phyloP scores from a whole-genome alignment of 1,139 yeast genomes.

The Pichia sp. region DNA sequence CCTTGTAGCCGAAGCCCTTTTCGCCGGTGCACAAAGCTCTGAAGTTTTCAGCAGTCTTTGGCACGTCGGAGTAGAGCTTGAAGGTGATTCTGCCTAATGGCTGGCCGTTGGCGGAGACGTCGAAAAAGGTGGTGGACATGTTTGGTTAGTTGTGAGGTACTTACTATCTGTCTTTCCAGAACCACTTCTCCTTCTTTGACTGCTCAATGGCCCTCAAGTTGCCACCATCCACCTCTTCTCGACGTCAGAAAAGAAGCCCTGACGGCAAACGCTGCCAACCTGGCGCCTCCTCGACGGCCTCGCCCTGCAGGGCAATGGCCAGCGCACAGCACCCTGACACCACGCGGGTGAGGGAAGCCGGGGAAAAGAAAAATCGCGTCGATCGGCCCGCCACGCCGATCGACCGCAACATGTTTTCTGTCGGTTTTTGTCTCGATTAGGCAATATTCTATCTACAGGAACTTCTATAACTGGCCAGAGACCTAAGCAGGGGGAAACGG shows the following conservation, averaged over 20 bases:
- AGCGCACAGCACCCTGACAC: no score
- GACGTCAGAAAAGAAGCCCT: neutral
- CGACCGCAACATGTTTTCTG: neutral
- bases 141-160: neutral
- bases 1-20: slow-evolving; percentile 93
- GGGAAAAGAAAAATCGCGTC: no score
- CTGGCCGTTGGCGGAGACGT: slow-evolving; percentile 36
- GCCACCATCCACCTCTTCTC: neutral
- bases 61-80: slow-evolving; percentile 89
- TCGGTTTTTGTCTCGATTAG: no score
- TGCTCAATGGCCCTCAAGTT: no score
- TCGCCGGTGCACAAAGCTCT: slow-evolving; percentile 96
- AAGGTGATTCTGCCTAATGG: slow-evolving; percentile 71
- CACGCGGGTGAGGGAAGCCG: no score
- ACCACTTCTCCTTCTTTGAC: no score
- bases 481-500: no score
- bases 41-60: slow-evolving; percentile 98
- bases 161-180: no score
- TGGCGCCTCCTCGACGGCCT: no score
- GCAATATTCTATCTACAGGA: neutral
- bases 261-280: neutral
- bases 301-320: no score
- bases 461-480: no score
- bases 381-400: no score
- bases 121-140: slow-evolving; percentile 30